Conservation (phyloP, 768 basidiomycete genomes). For the Mycena belliarum region DNA sequence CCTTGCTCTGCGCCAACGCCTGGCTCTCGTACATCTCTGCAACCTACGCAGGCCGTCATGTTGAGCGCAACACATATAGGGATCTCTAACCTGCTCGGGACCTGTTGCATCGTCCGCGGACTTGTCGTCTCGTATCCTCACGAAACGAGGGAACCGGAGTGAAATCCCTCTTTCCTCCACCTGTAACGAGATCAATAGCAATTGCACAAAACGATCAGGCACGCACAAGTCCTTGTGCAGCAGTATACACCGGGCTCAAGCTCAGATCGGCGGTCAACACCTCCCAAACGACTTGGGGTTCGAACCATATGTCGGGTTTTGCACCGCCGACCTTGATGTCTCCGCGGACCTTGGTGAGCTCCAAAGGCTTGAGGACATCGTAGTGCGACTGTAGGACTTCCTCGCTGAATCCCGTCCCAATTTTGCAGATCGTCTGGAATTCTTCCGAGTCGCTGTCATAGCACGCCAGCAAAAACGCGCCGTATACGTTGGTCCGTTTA, state of each 20-base stretch:
- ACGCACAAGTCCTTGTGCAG: conserved; percentile 84
- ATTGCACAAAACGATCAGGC: neutral
- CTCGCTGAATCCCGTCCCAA: conserved; percentile 97
- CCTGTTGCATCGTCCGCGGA: conserved; percentile 88
- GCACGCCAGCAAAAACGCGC: conserved; percentile 96
- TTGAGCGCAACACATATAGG: neutral
- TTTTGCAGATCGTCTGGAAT: conserved; percentile 98
- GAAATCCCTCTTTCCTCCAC: conserved; percentile 92
- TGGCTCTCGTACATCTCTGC: conserved; percentile 95
- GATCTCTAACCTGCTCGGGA: conserved; percentile 78
- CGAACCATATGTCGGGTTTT: conserved; percentile 98
- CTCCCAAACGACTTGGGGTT: conserved; percentile 97
- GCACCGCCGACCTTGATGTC: conserved; percentile 90
- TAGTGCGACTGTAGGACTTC: conserved; percentile 82
- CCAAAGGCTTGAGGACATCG: conserved; percentile 79
- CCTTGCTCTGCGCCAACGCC: conserved; percentile 74
- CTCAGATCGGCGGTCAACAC: conserved; percentile 96
- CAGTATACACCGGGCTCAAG: conserved; percentile 95
- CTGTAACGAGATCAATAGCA: conserved; percentile 37
- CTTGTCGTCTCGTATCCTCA: conserved; percentile 93
- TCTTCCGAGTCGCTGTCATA: conserved; percentile 94
- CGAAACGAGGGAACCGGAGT: conserved; percentile 92
- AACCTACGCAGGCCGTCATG: conserved; percentile 47
- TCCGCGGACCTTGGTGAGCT: conserved; percentile 65
- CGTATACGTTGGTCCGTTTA: conserved; percentile 96